A percentile compares a stretch with the other conserved stretches of the same genome.
These are phyloP conservation scores for Colletotrichum truncatum DNA, from an alignment of 2,329 filamentous ascomycete genomes.

Conservation along the genomic window DNA sequence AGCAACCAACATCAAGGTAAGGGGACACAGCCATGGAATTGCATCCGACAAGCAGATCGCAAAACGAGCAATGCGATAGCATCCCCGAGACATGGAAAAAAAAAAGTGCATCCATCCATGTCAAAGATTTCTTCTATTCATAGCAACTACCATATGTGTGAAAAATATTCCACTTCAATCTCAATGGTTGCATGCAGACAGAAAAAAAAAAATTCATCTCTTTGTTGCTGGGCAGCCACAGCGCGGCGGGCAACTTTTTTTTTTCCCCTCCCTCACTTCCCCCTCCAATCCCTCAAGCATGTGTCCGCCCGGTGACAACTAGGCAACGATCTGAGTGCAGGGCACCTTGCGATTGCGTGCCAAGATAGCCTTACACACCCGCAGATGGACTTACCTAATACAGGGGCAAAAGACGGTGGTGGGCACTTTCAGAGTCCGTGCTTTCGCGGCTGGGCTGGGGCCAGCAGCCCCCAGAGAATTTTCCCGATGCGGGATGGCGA, in stretches of 20 bases:
- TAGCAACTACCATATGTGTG: not conserved
- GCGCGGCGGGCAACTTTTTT: not conserved
- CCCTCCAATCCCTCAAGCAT: not conserved
- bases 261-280: not conserved
- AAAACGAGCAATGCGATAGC: not conserved
- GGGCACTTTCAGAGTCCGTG: not conserved
- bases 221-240: conserved; percentile 11
- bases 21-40: not conserved
- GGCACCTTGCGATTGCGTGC: not conserved
- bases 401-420: not conserved
- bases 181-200: not conserved
- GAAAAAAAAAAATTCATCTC: not conserved
- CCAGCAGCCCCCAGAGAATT: not conserved
- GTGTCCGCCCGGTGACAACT: not conserved
- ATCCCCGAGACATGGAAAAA: not conserved
- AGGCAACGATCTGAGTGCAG: conserved; percentile 9
- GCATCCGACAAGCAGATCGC: not conserved
- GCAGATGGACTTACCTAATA: conserved; percentile 2
- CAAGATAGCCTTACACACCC: not conserved
- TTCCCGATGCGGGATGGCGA: not conserved
- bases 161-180: not conserved
- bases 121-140: not conserved
- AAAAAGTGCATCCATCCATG: not conserved
- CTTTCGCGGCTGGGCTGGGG: not conserved
- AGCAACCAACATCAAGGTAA: not conserved